Conservation (phyloP, 176 grass and related monocot species). For the Oryza australiensis region DNA sequence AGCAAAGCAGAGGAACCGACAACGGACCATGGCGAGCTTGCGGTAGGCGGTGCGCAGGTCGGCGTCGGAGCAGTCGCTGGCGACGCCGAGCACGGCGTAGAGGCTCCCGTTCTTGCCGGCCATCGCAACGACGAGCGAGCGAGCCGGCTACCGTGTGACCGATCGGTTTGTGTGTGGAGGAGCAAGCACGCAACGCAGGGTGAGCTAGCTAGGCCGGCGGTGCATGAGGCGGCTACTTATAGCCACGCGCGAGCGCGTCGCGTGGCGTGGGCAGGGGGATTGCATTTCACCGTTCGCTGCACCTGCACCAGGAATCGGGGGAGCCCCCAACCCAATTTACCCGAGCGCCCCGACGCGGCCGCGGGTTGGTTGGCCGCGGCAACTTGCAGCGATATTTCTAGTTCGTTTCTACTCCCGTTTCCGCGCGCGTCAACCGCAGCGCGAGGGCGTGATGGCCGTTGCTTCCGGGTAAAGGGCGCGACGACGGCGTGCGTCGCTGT, state of each 20-base stretch:
- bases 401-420: background rate
- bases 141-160: too few relatives aligned
- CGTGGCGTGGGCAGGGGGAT: background rate
- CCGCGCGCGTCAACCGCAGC: background rate
- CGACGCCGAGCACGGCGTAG: constrained; percentile 63
- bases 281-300: constrained; percentile 25
- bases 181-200: too few relatives aligned
- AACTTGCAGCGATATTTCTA: constrained; percentile 18
- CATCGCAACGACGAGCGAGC: background rate
- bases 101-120: constrained; percentile 34
- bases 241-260: background rate
- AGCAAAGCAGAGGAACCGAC: background rate
- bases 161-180: background rate
- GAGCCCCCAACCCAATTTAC: background rate
- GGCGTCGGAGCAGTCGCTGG: constrained; percentile 68
- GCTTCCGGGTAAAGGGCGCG: background rate
- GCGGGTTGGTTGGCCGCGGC: too few relatives aligned
- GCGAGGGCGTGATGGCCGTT: background rate
- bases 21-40: constrained; percentile 63
- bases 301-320: constrained; percentile 13
- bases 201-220: background rate
- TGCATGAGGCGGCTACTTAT: constrained; percentile 39
- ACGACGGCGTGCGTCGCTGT: background rate
- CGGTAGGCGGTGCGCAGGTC: constrained; percentile 65
- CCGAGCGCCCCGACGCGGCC: too few relatives aligned